Evolutionary conservation across 306 rosid genomes (phyloP), one percentile per base, ranked within the genome.

Genomic region (Glycine tomentella): DNA sequence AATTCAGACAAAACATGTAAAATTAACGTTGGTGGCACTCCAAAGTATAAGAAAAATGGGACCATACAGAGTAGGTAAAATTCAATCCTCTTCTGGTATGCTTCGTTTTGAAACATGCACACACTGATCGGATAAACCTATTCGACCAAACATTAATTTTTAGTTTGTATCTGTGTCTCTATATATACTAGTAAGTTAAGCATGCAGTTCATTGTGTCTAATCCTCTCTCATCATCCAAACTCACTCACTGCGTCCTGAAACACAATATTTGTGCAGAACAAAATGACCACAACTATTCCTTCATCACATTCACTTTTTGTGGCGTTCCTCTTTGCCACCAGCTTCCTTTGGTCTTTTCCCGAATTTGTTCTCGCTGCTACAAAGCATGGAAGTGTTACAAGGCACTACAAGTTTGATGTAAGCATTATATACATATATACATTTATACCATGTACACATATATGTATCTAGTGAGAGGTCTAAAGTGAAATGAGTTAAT

Each of bases 331-430:
- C 65, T 74, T 82, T 63, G 81, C 77, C 82, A 70, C 85, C 48
- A 63, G 13, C 75, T 72, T 86, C 73, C 53, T 90, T 14, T 71
- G 49, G 17, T 62, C 59, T 66, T 77, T 80, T 45, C 82, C 90
- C 64, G 14, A 61, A 61, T n/a, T 25, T 82, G 79, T 80, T 80
- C 25, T 66, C 11, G 86, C 90, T 59, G 46, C 90, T 83, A 79
- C 87, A 62, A 73, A 71, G 2, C 81, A 77, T 74, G 77, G 69
- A 81, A 52, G 90, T 3, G 76, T 89, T 72, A 92, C 93, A 69
- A 84, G 94, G 82, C 91, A 81, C 86, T 92, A 90, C 89, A 86
- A 68, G 3, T 92, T 90, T 67, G 65, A 90, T 44, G 94, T 90
- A 82, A 9, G 90, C 63, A 46, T 9, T 17, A 17, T 25, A 20